Base-by-base conservation (phyloP, 2,329 filamentous ascomycete genomes). In the Thielaviopsis euricoi region DNA sequence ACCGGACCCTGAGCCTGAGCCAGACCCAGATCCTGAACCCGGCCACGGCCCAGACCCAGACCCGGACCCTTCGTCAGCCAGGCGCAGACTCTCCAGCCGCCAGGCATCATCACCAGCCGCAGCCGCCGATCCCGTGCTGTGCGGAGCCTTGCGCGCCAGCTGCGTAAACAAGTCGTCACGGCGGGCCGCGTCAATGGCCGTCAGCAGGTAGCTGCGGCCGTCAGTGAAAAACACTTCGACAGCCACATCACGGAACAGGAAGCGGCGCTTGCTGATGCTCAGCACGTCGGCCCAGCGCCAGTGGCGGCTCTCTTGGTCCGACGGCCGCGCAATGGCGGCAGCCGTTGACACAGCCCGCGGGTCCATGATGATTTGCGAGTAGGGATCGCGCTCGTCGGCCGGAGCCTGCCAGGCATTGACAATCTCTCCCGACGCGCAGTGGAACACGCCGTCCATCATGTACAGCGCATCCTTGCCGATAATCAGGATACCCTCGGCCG, bases 221-320 rank as follows among this genome's bases (percentile, higher is more conserved):
- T 98, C 94, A 0, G 89, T 90, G 67, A 98, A 98, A 73, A 98
- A 98, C 2, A 96, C 80, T 67, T 98, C 93, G n/a, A 97, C 83
- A 0, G 89, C 89, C 13, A 98, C 93, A 66, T 98, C 91, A 25
- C 93, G 84, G 70, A 97, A 95, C 3, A 98, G 73, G 69, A 97
- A 98, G 6, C 91, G 85, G 21, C 94, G 83, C 69, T 98, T 98
- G 0, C 91, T 97, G 40, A 97, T 86, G 67, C 90, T 96, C 64
- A 97, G 87, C 15, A 97, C 83, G 67, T 97, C 91, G 3, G 83
- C 80, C 91, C 91, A 98, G 63, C 84, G 86, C 94, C 93, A 98
- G 67, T 86, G 85, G 64, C 90, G 81, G 1, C 86, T 89, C 61
- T 91, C 87, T 65, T 95, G 87, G 53, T 95, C 87, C 23, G 73